These are phyloP conservation scores for Aureobasidium sp. DNA, from an alignment of 2,329 filamentous ascomycete species.

Conservation along the genomic window DNA sequence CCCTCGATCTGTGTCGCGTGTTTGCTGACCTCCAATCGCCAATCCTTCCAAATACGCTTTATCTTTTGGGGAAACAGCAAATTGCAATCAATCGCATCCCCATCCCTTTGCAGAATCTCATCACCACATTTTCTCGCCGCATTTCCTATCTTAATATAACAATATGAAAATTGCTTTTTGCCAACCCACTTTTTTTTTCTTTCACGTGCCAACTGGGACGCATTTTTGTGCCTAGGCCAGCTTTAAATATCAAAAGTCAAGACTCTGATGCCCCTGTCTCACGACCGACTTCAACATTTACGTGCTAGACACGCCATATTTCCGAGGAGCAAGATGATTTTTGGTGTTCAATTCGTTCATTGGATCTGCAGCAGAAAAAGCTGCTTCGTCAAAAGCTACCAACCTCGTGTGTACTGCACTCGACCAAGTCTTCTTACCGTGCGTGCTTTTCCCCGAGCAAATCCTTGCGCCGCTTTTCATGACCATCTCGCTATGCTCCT, in stretches of 20 bases:
- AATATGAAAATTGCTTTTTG: background rate
- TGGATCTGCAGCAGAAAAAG: background rate
- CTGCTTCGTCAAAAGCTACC: background rate
- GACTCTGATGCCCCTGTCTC: background rate
- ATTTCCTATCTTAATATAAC: constrained; percentile 6
- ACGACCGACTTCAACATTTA: background rate
- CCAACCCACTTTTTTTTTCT: constrained; percentile 2
- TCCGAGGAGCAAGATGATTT: background rate
- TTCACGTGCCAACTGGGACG: background rate
- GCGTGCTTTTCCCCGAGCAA: constrained; percentile 2
- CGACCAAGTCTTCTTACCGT: constrained; percentile 3
- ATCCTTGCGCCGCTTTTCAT: constrained; percentile 10
- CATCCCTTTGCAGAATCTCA: background rate
- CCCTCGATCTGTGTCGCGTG: background rate
- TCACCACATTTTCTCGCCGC: background rate
- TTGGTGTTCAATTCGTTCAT: background rate
- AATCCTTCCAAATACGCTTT: background rate
- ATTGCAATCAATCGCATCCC: background rate
- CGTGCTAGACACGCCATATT: background rate
- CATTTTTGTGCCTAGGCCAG: background rate
- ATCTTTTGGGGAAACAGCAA: background rate
- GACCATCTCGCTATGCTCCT: constrained; percentile 11
- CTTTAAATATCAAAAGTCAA: background rate
- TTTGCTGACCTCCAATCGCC: background rate
- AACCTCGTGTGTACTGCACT: background rate